Evolutionary conservation across 805 yeast genomes (phyloP), one percentile per base, ranked within the genome.

Genomic region (Metschnikowia proteae): DNA sequence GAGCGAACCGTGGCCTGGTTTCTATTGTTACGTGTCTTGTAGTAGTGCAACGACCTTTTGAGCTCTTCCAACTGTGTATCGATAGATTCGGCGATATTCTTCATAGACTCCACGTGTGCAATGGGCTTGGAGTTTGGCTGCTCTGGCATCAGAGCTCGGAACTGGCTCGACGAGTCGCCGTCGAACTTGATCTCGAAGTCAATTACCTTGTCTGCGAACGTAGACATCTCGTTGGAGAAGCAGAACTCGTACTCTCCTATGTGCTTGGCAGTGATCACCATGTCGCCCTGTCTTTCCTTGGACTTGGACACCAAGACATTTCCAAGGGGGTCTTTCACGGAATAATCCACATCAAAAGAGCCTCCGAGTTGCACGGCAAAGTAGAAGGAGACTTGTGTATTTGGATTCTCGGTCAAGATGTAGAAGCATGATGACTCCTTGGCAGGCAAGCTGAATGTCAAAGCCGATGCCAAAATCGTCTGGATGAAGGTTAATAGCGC

Each of bases 211-310:
- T 86, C 91, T 47, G 90, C 84, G 63, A 81, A 81, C 3, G 91
- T 84, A 4, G 88, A 81, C 87, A 86, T 85, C 53, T 82, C 86
- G 66, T 88, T 86, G 59, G 81, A 70, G 72, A 90, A 88, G 70
- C 97, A 90, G 65, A 90, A 84, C 66, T 84, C 86, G 72, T 88
- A 90, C 66, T 90, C 96, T 38, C 97, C 97, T 17, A 67, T 63
- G 45, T 64, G 62, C 37, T 78, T 80, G 23, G 88, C 95, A 22
- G 70, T 73, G 64, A 90, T 82, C 5, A 81, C 73, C 73, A 84
- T 84, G 61, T 89, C 96, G 9, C 91, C 96, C 65, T 86, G 92
- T 65, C 86, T 80, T 63, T 83, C 81, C 56, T 83, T 82, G 42
- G 72, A 70, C 46, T 84, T 85, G 31, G 70, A 60, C 45, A 78